These are phyloP conservation scores for Rubia yunnanensis DNA, from an alignment of 257 asterid genomes.

Conservation along the genomic window DNA sequence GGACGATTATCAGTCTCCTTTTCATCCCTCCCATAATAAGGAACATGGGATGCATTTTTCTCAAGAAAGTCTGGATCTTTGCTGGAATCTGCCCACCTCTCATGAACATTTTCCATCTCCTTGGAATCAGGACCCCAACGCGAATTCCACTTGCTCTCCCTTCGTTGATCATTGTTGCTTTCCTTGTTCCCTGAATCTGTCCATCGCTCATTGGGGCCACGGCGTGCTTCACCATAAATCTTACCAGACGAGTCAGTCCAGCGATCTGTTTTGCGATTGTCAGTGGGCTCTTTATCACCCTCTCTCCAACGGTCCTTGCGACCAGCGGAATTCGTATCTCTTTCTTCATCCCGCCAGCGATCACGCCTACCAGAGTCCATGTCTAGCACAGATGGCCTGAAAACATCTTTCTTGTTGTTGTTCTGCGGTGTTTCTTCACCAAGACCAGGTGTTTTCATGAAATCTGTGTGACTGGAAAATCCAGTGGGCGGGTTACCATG, in stretches of 20 bases:
- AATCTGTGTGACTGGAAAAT: constrained; percentile 34
- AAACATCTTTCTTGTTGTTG: constrained; percentile 73
- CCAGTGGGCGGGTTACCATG: constrained; percentile 35
- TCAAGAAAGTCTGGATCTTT: constrained; percentile 59
- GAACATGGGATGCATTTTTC: constrained; percentile 38
- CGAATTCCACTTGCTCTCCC: constrained; percentile 89
- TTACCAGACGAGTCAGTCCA: constrained; percentile 69
- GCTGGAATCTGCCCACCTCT: constrained; percentile 61
- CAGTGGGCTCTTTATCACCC: constrained; percentile 64
- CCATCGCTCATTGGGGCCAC: constrained; percentile 65
- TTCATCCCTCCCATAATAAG: constrained; percentile 68
- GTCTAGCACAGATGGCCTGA: constrained; percentile 87
- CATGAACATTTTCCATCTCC: constrained; percentile 43
- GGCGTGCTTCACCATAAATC: constrained; percentile 64
- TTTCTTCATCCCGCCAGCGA: constrained; percentile 96
- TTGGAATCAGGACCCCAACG: constrained; percentile 91
- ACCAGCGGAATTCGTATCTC: constrained; percentile 65
- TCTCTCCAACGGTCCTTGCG: constrained; percentile 93
- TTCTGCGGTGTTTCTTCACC: constrained; percentile 43
- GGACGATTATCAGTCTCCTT: constrained; percentile 76
- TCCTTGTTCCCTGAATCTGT: constrained; percentile 68
- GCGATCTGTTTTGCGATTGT: constrained; percentile 59
- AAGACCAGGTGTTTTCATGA: constrained; percentile 40
- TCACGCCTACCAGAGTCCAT: constrained; percentile 74
- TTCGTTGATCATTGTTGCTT: constrained; percentile 61